Conservation (phyloP, 371 early-diverging fungal genomes). For the Nematocida homosporus region DNA sequence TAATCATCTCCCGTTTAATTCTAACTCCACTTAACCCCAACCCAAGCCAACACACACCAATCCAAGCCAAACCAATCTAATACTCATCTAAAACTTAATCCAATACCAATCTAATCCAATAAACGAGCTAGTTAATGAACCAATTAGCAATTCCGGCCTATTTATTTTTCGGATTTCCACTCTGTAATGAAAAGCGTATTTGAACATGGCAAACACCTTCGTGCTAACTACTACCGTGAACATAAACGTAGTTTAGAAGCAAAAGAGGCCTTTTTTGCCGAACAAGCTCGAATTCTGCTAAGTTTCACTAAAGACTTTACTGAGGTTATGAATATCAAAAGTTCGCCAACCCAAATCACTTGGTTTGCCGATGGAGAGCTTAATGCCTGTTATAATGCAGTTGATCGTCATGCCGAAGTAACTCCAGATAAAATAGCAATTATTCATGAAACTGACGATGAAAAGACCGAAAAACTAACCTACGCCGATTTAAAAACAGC, state of each 20-base stretch:
- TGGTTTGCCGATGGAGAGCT: conserved; percentile 87
- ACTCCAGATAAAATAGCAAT: conserved; percentile 73
- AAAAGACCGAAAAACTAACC: conserved; percentile 74
- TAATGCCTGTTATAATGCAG: conserved; percentile 88
- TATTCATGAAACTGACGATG: conserved; percentile 81
- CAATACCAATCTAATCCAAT: neutral
- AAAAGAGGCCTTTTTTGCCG: conserved; percentile 44
- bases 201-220: conserved; percentile 30
- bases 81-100: no score
- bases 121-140: neutral
- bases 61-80: no score
- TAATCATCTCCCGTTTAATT: no score
- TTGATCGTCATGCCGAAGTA: conserved; percentile 80
- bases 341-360: conserved; percentile 69
- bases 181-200: conserved; percentile 23
- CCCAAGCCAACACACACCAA: no score
- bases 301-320: conserved; percentile 36
- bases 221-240: conserved; percentile 50
- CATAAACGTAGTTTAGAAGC: conserved; percentile 56
- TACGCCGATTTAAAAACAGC: conserved; percentile 75
- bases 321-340: neutral
- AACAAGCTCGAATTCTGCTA: conserved; percentile 30
- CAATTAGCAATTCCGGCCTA: conserved; percentile 37
- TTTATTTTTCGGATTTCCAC: conserved; percentile 12
- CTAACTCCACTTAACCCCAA: no score